These are phyloP conservation scores for Termitomyces sp. DNA, from an alignment of 768 basidiomycete species.

Conservation along the genomic window DNA sequence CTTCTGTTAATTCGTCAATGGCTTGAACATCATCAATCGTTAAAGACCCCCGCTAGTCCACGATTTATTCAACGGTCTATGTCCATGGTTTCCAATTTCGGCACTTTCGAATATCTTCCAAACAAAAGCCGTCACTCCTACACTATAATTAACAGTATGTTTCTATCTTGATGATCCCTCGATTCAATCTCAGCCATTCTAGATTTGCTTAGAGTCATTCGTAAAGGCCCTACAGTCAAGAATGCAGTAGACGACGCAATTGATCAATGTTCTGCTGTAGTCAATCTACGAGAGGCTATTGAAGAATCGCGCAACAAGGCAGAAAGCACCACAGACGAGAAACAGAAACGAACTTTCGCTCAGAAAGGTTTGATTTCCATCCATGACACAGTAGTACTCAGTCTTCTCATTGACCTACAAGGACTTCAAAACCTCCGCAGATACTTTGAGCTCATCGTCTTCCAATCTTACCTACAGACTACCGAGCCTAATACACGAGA, in stretches of 20 bases:
- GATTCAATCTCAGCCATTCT: slow-evolving; percentile 2
- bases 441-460: slow-evolving; percentile 83
- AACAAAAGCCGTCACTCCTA: slow-evolving; percentile 59
- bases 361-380: slow-evolving; percentile 60
- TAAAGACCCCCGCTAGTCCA: slow-evolving; percentile 36
- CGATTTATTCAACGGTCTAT: slow-evolving; percentile 33
- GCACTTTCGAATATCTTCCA: slow-evolving; percentile 28
- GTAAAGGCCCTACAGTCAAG: slow-evolving; percentile 86
- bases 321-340: slow-evolving; percentile 73
- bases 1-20: slow-evolving; percentile 83
- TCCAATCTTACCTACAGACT: slow-evolving; percentile 86
- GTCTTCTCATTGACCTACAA: slow-evolving; percentile 21
- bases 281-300: slow-evolving; percentile 86
- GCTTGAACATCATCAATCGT: slow-evolving; percentile 48
- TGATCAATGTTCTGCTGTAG: slow-evolving; percentile 78
- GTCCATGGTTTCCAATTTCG: slow-evolving; percentile 38
- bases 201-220: slow-evolving; percentile 58
- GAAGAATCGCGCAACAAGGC: slow-evolving; percentile 78
- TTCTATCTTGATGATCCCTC: neutral
- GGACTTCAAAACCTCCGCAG: slow-evolving; percentile 79
- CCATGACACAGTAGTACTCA: neutral
- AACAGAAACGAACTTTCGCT: slow-evolving; percentile 58
- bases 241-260: slow-evolving; percentile 82
- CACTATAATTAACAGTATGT: slow-evolving; percentile 85
- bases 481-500: slow-evolving; percentile 76